Base-by-base conservation (phyloP, 2,329 filamentous ascomycete species). In the Cladosporium sp. region DNA sequence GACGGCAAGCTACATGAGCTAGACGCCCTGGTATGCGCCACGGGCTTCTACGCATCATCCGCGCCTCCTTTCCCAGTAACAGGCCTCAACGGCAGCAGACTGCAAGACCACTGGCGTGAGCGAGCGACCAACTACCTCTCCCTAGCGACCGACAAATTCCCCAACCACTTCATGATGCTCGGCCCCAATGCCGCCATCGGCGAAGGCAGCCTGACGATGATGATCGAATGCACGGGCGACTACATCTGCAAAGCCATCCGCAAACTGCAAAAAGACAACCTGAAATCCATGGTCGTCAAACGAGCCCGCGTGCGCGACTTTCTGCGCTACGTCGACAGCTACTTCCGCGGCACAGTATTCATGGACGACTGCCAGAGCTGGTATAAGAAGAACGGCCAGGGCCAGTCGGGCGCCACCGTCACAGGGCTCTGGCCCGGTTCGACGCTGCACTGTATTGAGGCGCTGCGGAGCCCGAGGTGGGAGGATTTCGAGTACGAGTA, bases 371-470 rank as follows among this genome's bases (percentile, higher is more conserved):
- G 85, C 63, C 81, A 79, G 30, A 84, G 80, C 0, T 89, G 86
- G 86, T 86, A 86, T 54, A 88, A 89, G 52, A 57, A 58, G 43
- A 56, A 59, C 53, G 57, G 57, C 22, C 80, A 84, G 13, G 81
- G 81, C 0, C 68, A 68, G 3, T 77, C 82, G 0, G 84, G 83
- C 0, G 77, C 74, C 0, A 70, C 82, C 3, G 80, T 88, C 22
- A 82, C 86, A 52, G 85, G 84, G 0, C 61, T 86, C 3, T 89
- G 85, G 79, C 86, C 85, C 0, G 84, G 85, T 0, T 85, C 81
- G 57, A 82, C 82, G 1, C 72, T 78, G 0, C 82, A 86, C 58
- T 69, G 82, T 27, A 83, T 82, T 2, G 73, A 80, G 12, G 73
- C 85, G 7, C 72, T 81, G 19, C 69, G 63, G n/a, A 73, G 75